A percentile compares a stretch with the other conserved stretches of the same genome.
phyloP scores from a whole-genome alignment of 352 stramenopile genomes.

The Globisporangium carolinianum region DNA sequence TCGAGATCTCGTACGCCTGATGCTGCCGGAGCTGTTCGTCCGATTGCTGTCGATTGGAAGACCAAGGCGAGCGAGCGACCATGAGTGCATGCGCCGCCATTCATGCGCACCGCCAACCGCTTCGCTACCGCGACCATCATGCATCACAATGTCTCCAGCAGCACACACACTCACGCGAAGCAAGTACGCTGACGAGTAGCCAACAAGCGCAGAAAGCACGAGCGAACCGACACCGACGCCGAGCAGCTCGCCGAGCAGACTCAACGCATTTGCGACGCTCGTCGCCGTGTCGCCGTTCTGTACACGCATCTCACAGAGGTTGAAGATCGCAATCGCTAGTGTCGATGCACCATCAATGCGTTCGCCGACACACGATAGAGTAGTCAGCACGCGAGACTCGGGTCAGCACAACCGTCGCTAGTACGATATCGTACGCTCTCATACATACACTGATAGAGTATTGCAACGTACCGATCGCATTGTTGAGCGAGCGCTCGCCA shows the following conservation, averaged over 20 bases:
- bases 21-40: constrained; percentile 16
- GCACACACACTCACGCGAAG: constrained; percentile 13
- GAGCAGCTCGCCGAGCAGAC: constrained; percentile 27
- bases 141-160: no score
- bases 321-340: no score
- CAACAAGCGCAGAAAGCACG: constrained; percentile 22
- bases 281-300: constrained; percentile 36
- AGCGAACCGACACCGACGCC: constrained; percentile 41
- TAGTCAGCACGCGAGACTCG: no score
- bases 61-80: no score
- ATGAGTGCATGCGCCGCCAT: no score
- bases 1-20: constrained; percentile 50
- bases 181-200: constrained; percentile 35
- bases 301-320: constrained; percentile 56
- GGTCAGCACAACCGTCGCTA: no score
- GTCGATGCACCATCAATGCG: no score
- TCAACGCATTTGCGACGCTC: constrained; percentile 20
- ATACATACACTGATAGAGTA: no score
- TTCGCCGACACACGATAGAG: no score
- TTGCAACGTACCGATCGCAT: constrained; percentile 7
- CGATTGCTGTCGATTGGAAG: neutral
- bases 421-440: no score
- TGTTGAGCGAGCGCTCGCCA: constrained; percentile 80
- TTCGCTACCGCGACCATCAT: no score
- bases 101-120: no score